These are phyloP conservation scores for Coniferiporia weirii DNA, from an alignment of 1,284 basidiomycete genomes.

Conservation along the genomic window DNA sequence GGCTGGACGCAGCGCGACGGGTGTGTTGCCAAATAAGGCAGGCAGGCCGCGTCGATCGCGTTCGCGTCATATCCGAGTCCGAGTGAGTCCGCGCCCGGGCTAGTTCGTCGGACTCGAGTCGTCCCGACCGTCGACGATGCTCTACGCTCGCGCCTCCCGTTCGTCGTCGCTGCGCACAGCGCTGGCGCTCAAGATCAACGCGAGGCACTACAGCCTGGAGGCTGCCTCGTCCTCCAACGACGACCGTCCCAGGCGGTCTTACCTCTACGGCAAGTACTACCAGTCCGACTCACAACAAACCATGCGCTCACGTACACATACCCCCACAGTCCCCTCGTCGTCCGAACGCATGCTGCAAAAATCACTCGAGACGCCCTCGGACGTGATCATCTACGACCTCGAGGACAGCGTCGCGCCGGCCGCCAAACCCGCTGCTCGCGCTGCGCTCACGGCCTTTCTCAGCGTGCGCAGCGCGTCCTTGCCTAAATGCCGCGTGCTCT, in stretches of 20 bases:
- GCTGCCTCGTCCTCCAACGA: not conserved
- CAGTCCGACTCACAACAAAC: not conserved
- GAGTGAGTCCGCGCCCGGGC: too few relatives aligned
- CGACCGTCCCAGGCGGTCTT: constrained; percentile 41
- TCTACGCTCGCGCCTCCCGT: not conserved
- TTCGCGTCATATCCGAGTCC: not conserved
- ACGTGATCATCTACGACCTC: constrained; percentile 80
- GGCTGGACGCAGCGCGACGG: not conserved
- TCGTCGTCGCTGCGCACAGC: not conserved
- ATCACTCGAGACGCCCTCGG: constrained; percentile 57
- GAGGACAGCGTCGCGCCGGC: constrained; percentile 77
- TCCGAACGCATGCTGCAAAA: constrained; percentile 79
- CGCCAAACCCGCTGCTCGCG: constrained; percentile 56
- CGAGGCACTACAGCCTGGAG: not conserved
- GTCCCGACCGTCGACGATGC: not conserved
- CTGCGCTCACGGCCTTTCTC: constrained; percentile 54
- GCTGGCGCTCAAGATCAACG: not conserved
- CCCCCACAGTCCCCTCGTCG: constrained; percentile 59
- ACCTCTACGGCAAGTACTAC: constrained; percentile 47
- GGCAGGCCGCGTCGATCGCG: not conserved
- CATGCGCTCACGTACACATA: not conserved
- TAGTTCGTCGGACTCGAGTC: too few relatives aligned
- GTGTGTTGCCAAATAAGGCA: not conserved
- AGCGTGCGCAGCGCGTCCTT: constrained; percentile 34
- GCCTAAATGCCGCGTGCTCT: constrained; percentile 7